A percentile compares a stretch with the other conserved stretches of the same genome.
Conservation (phyloP, 2,329 filamentous ascomycete species). For the Sporothrix humicola region DNA sequence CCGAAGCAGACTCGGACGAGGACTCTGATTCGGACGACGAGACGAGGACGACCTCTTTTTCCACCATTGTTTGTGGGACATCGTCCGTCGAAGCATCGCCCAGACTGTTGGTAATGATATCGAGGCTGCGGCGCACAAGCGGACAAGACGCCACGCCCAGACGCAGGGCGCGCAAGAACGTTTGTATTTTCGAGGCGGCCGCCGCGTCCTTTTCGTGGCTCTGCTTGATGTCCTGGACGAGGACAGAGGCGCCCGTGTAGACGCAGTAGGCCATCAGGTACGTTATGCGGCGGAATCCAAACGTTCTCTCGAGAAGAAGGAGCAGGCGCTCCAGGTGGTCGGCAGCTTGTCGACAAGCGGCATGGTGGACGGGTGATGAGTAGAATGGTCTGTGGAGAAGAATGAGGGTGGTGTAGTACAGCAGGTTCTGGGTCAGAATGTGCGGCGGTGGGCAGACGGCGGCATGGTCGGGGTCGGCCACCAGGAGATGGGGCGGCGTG, state of each 20-base stretch:
- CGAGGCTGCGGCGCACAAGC: slow-evolving; percentile 42
- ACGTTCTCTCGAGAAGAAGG: slow-evolving; percentile 42
- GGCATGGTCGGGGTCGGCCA: slow-evolving; percentile 35
- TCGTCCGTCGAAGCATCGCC: not conserved
- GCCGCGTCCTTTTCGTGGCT: slow-evolving; percentile 35
- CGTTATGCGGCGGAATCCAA: slow-evolving; percentile 42
- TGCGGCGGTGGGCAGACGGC: slow-evolving; percentile 37
- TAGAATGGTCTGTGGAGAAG: slow-evolving; percentile 42
- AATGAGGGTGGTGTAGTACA: slow-evolving; percentile 41
- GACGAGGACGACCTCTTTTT: not conserved
- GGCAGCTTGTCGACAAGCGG: slow-evolving; percentile 40
- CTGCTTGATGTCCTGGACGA: slow-evolving; percentile 42
- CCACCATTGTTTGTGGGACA: not conserved
- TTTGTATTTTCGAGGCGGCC: slow-evolving; percentile 40
- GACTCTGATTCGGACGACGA: not conserved
- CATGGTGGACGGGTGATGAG: slow-evolving; percentile 38
- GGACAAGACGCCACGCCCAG: slow-evolving; percentile 41
- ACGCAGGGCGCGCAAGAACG: slow-evolving; percentile 42
- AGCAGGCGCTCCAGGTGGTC: slow-evolving; percentile 42
- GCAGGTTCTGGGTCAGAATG: slow-evolving; percentile 38
- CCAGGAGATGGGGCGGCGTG: slow-evolving; percentile 34
- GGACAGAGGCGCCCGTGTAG: slow-evolving; percentile 44
- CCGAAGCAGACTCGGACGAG: not conserved
- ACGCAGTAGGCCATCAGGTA: slow-evolving; percentile 46
- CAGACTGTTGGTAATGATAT: slow-evolving; percentile 42